A percentile compares a stretch with the other conserved stretches of the same genome.
These are phyloP conservation scores for Blastocystis sp. DNA, from an alignment of 352 stramenopile species.

Conservation along the genomic window DNA sequence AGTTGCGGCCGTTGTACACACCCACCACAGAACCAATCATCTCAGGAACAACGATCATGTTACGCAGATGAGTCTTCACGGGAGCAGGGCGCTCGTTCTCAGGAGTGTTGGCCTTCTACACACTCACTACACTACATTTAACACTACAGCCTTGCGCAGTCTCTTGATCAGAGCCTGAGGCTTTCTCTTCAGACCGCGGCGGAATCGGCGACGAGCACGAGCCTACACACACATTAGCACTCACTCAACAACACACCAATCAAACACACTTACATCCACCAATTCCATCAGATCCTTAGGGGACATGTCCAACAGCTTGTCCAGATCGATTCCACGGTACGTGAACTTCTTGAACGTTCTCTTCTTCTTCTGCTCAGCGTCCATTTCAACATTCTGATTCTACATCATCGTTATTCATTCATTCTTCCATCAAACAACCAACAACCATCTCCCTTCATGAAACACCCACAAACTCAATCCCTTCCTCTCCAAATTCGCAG, in stretches of 20 bases:
- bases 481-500: not conserved
- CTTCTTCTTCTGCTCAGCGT: no score
- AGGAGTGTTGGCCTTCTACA: no score
- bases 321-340: no score
- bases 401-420: not conserved
- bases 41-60: no score
- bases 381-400: not conserved
- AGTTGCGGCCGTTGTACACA: no score
- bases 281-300: slow-evolving; percentile 99
- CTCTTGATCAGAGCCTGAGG: slow-evolving; percentile 98
- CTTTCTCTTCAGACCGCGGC: slow-evolving; percentile 76
- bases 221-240: slow-evolving; percentile 70
- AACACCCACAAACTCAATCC: not conserved
- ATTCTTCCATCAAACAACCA: not conserved
- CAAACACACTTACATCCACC: slow-evolving; percentile 75
- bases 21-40: no score
- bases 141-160: slow-evolving; percentile 92
- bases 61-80: no score
- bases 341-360: no score
- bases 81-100: no score
- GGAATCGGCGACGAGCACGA: slow-evolving; percentile 72
- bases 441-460: not conserved
- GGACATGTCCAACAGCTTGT: slow-evolving; percentile 82
- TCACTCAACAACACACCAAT: no score
- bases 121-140: slow-evolving; percentile 90